Evolutionary conservation across 768 basidiomycete genomes (phyloP).

Genomic region (Cystobasidium onofrii): DNA sequence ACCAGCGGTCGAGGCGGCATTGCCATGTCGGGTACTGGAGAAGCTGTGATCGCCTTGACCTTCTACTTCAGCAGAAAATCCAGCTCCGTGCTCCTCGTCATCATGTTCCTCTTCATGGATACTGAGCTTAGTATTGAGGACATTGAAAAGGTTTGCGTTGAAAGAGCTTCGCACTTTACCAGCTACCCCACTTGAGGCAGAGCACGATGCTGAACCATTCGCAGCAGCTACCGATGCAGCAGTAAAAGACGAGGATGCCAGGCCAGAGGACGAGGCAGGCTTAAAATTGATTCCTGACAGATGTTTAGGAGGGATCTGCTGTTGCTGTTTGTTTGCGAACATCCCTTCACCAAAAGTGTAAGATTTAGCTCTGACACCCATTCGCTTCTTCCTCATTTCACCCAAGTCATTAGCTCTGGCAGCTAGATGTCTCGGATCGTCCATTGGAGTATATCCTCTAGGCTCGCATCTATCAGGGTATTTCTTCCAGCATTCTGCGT

Average conservation of each 20-base stretch:
- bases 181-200: neutral
- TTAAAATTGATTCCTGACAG: constrained; percentile 13
- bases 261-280: neutral
- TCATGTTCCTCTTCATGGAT: constrained; percentile 24
- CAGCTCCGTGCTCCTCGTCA: neutral
- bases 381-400: constrained; percentile 66
- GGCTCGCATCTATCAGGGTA: constrained; percentile 68
- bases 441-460: constrained; percentile 80
- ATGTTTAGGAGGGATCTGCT: neutral
- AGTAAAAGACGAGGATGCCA: neutral
- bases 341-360: constrained; percentile 33
- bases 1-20: too few relatives aligned
- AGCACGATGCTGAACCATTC: neutral
- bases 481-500: constrained; percentile 72
- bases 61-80: neutral
- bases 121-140: constrained; percentile 18
- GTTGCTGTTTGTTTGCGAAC: neutral
- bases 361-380: constrained; percentile 20
- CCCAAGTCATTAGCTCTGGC: constrained; percentile 79
- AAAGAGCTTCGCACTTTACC: neutral
- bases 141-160: constrained; percentile 23
- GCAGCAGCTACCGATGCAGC: neutral
- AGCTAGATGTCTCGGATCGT: constrained; percentile 72
- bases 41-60: constrained; percentile 13
- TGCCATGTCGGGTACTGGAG: neutral